phyloP scores from a whole-genome alignment of 2,329 filamentous ascomycete genomes.

The Talaromyces sp. region DNA sequence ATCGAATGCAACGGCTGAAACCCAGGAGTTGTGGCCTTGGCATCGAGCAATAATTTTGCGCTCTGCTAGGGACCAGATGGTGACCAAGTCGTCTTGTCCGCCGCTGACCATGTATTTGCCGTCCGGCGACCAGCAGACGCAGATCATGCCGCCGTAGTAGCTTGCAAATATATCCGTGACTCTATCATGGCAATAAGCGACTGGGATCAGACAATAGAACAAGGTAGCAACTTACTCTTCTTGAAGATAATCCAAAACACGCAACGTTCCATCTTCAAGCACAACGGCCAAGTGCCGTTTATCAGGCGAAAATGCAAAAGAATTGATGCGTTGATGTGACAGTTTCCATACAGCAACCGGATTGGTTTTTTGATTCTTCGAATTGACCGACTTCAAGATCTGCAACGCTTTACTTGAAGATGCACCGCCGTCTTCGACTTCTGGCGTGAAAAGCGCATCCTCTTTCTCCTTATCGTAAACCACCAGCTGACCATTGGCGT shows the following conservation, averaged over 20 bases:
- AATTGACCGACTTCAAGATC: constrained; percentile 87
- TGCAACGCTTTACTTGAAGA: constrained; percentile 50
- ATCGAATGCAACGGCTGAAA: constrained; percentile 89
- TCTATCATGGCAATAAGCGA: constrained; percentile 44
- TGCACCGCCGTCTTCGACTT: constrained; percentile 44
- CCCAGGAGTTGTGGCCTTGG: constrained; percentile 94
- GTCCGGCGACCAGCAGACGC: constrained; percentile 96
- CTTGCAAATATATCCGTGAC: constrained; percentile 82
- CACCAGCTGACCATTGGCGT: constrained; percentile 84
- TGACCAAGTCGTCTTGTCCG: constrained; percentile 91
- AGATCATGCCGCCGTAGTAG: constrained; percentile 90
- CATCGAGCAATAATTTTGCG: constrained; percentile 82
- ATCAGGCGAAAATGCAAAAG: constrained; percentile 89
- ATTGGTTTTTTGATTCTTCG: constrained; percentile 88
- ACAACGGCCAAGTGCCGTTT: constrained; percentile 82
- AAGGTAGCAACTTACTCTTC: constrained; percentile 61
- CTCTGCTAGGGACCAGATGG: constrained; percentile 89
- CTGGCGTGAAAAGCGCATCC: constrained; percentile 71
- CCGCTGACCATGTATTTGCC: constrained; percentile 93
- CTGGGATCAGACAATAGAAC: not conserved
- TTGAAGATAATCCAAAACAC: constrained; percentile 85
- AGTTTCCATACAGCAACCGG: constrained; percentile 90
- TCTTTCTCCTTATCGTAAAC: constrained; percentile 98
- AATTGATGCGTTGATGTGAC: constrained; percentile 84
- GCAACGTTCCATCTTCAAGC: constrained; percentile 82